phyloP scores from a whole-genome alignment of 768 basidiomycete genomes.

The Boletus vermiculosoides region DNA sequence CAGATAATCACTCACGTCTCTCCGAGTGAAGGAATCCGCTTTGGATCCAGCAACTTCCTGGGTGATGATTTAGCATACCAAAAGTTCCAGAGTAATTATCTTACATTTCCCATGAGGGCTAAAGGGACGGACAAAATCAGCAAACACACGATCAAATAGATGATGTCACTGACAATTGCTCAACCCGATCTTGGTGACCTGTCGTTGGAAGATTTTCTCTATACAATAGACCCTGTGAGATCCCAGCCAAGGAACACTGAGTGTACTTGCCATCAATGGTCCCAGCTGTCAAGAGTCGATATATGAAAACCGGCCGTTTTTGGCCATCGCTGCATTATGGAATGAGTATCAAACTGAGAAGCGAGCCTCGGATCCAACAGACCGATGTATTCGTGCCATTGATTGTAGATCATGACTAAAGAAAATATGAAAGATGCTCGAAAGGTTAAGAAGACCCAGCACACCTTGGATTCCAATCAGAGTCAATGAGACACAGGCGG shows the following conservation, averaged over 20 bases:
- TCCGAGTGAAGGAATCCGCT: conserved; percentile 81
- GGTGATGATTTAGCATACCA: conserved; percentile 8
- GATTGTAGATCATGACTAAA: conserved; percentile 87
- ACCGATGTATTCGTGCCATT: conserved; percentile 97
- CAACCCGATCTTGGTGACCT: conserved; percentile 90
- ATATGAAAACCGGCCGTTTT: conserved; percentile 86
- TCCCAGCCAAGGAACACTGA: neutral
- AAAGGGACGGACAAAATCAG: conserved; percentile 10
- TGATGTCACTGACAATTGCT: conserved; percentile 66
- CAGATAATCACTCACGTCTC: conserved; percentile 58
- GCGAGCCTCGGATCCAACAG: conserved; percentile 9
- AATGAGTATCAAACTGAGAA: conserved; percentile 6
- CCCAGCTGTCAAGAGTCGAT: conserved; percentile 81
- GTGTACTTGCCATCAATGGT: conserved; percentile 76
- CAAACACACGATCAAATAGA: neutral
- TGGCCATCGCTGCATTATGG: conserved; percentile 76
- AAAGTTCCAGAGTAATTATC: conserved; percentile 5
- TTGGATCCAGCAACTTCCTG: conserved; percentile 55
- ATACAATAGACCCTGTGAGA: conserved; percentile 6
- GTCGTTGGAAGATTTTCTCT: conserved; percentile 93
- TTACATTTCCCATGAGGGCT: conserved; percentile 75
- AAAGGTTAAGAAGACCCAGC: conserved; percentile 1
- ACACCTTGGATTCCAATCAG: conserved; percentile 92
- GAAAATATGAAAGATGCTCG: neutral
- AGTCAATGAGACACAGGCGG: conserved; percentile 80